Conservation (phyloP, 2,329 filamentous ascomycete species). For the Trichoderma koningiopsis region DNA sequence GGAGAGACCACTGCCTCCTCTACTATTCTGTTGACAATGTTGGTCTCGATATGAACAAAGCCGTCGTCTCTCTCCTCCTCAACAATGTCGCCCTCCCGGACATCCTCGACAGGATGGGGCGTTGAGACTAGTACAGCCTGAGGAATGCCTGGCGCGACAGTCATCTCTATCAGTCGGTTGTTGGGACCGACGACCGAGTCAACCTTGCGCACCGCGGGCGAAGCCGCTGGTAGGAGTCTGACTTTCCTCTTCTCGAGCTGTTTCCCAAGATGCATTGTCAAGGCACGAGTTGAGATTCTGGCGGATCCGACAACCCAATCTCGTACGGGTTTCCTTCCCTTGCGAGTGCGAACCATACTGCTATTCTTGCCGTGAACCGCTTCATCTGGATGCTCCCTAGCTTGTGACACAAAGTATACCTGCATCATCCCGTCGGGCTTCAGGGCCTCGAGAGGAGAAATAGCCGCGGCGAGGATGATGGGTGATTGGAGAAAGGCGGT, state of each 20-base stretch:
- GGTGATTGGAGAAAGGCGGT: conserved; percentile 20
- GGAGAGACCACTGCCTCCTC: background rate
- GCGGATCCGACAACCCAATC: conserved; percentile 25
- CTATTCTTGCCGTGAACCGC: background rate
- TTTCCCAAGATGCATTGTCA: conserved; percentile 16
- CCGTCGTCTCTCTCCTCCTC: conserved; percentile 22
- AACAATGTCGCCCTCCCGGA: conserved; percentile 23
- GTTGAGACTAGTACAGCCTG: conserved; percentile 14
- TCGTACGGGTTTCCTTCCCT: background rate
- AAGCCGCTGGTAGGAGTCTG: conserved; percentile 14
- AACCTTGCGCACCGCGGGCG: conserved; percentile 14
- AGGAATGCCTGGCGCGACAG: conserved; percentile 13
- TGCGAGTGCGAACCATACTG: background rate
- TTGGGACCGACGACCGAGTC: conserved; percentile 25
- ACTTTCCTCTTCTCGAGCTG: conserved; percentile 20
- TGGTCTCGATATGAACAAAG: conserved; percentile 23
- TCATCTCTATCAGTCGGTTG: conserved; percentile 24
- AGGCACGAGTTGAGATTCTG: conserved; percentile 20
- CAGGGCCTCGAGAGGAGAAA: conserved; percentile 10
- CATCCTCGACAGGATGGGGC: conserved; percentile 8
- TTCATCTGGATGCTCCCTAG: conserved; percentile 8
- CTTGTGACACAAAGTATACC: conserved; percentile 25
- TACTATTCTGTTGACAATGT: background rate
- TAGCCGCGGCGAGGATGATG: conserved; percentile 17
- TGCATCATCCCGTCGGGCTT: conserved; percentile 21